Conservation (phyloP, 805 yeast genomes). For the Wickerhamiella occidentalis region DNA sequence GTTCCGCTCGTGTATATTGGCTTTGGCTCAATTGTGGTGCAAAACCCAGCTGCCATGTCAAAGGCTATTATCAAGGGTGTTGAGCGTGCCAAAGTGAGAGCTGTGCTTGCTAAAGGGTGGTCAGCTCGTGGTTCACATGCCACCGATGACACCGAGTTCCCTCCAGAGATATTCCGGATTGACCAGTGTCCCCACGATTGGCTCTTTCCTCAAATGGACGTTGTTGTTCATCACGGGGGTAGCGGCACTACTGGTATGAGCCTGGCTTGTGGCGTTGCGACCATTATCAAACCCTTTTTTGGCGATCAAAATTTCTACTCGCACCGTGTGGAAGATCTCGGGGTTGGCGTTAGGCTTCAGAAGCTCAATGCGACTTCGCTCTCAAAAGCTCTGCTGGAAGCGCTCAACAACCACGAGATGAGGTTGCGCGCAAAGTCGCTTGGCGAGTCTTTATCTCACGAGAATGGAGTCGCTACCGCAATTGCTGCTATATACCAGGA, state of each 20-base stretch:
- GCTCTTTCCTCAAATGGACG: constrained; percentile 81
- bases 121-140: constrained; percentile 50
- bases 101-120: constrained; percentile 91
- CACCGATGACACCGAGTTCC: constrained; percentile 30
- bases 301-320: constrained; percentile 96
- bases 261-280: constrained; percentile 73
- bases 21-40: constrained; percentile 88
- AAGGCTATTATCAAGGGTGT: constrained; percentile 71
- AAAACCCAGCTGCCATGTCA: constrained; percentile 68
- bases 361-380: constrained; percentile 54
- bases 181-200: constrained; percentile 86
- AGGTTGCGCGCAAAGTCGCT: constrained; percentile 52
- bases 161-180: constrained; percentile 53
- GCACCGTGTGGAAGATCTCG: constrained; percentile 72
- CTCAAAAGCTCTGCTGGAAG: constrained; percentile 56
- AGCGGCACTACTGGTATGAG: constrained; percentile 95
- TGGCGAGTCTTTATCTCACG: constrained; percentile 53
- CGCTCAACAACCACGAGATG: constrained; percentile 52
- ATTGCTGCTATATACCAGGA: constrained; percentile 67
- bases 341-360: constrained; percentile 63
- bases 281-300: constrained; percentile 85
- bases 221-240: constrained; percentile 96
- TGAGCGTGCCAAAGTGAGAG: constrained; percentile 63
- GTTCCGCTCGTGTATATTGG: constrained; percentile 84
- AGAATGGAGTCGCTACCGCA: constrained; percentile 70